Base-by-base conservation (phyloP, 129 eudicot genomes). In the Flaveria ramosissima region DNA sequence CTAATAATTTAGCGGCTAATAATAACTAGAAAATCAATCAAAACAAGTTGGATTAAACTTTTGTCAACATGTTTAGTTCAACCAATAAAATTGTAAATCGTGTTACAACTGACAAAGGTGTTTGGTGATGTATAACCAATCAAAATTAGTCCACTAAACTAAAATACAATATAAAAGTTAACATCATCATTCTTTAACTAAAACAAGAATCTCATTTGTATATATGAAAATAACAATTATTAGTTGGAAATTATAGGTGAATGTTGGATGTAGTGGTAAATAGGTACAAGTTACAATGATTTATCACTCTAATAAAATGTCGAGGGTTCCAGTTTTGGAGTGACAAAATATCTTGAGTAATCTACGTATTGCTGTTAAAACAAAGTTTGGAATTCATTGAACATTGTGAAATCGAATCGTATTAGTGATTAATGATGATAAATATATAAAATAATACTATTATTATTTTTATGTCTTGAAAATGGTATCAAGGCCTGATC, bases 61-160 rank as follows among this genome's bases (percentile, higher is more conserved):
- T 51, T 64, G 32, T 65, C 19, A 6, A 13, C 73, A 64, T 65
- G 6, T 9, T 76, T 62, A 75, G 57, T 30, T 66, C 67, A 36
- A 65, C 80, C 80, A 64, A 76, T 76, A 50, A 76, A 48, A 20
- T 42, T 52, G 52, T 20, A 46, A 63, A 75, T 27, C 79, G 79
- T 75, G 72, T 50, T n/a, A 45, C 72, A 64, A 75, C 39, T 32
- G 39, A 32, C 39, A 32, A 32, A 75, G 9, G 39, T 13, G 32
- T 46, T 62, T 26, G 51, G 46, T 74, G 17, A 70, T 46, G 21
- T 62, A 12, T 62, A 62, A 45, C 78, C 78, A 74, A 75, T 48
- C 71, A 75, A 61, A 62, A 16, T 46, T 75, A 62, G 5, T 46
- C 50, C 62, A 60, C 71, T 51, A 2, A 46, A 32, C 24, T 64